Evolutionary conservation across 129 eudicot species (phyloP), one percentile per base, ranked within the genome.

Genomic region (Centrapalus pauciflorus): DNA sequence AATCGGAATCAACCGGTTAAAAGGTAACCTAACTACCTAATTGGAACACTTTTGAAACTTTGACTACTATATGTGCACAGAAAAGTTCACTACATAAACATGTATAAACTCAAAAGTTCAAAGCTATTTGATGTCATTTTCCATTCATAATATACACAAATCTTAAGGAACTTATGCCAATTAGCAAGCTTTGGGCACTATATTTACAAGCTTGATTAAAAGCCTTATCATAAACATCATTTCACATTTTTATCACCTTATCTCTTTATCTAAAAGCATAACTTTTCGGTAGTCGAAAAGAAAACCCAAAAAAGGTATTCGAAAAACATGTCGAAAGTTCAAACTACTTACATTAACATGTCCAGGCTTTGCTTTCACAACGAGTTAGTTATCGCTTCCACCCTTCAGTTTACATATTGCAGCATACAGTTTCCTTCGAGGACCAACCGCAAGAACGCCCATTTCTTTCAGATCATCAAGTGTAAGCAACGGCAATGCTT

Each of bases 361-460:
- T 21, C 38, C 30, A 21, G 50, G 9, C 23, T 13, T 64, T 24
- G 5, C 40, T 41, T n/a, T 67, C 27, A 61, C 14, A 43, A 9
- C 14, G 29, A 49, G 54, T 57, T 64, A 43, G 43, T 70, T 52
- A 40, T 45, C 52, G 16, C 17, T 11, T 26, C 29, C 29, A 8
- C 72, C 73, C 34, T 45, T 66, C 16, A 80, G 78, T 62, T 66
- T 73, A 25, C 67, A 69, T 64, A 84, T 84, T 6, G 83, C 89
- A 57, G 75, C 70, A 57, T 61, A 84, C 76, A 84, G 38, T 74
- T 84, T 84, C 69, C 85, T 57, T 29, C 85, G 70, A 26, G 80
- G 41, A 13, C 85, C 89, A 51, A 84, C 83, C 65, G 89, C 85
- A 73, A 46, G 58, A 57, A 84, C 79, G 9, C 89, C 89, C 83